Conservation (phyloP, 2,329 filamentous ascomycete species). For the Epichloe typhina region DNA sequence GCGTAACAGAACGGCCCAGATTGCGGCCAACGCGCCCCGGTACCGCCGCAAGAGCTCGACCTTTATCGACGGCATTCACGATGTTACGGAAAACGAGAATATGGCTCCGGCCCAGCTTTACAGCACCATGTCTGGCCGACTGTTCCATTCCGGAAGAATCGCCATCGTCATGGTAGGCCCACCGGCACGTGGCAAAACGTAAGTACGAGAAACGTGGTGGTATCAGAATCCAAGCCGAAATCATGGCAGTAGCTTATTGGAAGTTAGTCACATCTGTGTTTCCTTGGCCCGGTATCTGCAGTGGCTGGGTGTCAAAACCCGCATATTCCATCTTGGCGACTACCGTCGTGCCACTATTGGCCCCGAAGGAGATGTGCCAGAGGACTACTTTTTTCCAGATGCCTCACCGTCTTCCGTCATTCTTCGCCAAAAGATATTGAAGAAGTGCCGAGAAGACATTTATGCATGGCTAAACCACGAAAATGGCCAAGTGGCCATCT, state of each 20-base stretch:
- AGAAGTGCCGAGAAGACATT: conserved; percentile 94
- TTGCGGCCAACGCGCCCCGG: conserved; percentile 78
- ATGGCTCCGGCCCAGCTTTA: conserved; percentile 94
- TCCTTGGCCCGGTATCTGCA: conserved; percentile 87
- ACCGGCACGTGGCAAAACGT: conserved; percentile 91
- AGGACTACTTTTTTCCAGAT: conserved; percentile 96
- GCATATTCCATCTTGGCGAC: conserved; percentile 94
- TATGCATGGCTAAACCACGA: conserved; percentile 94
- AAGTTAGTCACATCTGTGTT: conserved; percentile 72
- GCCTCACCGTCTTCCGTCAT: conserved; percentile 88
- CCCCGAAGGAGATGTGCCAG: conserved; percentile 69
- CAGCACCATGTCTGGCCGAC: conserved; percentile 90
- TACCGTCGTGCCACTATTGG: conserved; percentile 88
- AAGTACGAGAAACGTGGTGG: conserved; percentile 21
- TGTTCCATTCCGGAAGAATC: conserved; percentile 95
- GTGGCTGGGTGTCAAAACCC: conserved; percentile 96
- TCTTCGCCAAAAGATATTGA: conserved; percentile 89
- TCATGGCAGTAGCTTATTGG: not conserved
- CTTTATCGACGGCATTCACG: conserved; percentile 94
- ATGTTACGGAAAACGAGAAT: conserved; percentile 66
- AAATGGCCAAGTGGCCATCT: conserved; percentile 96
- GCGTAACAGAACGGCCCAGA: conserved; percentile 62
- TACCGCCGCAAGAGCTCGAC: conserved; percentile 90
- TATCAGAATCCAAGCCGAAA: not conserved
- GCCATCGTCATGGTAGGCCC: conserved; percentile 95